Evolutionary conservation across 2,329 filamentous ascomycete genomes (phyloP).

Genomic region (Dactylellina cionopaga): DNA sequence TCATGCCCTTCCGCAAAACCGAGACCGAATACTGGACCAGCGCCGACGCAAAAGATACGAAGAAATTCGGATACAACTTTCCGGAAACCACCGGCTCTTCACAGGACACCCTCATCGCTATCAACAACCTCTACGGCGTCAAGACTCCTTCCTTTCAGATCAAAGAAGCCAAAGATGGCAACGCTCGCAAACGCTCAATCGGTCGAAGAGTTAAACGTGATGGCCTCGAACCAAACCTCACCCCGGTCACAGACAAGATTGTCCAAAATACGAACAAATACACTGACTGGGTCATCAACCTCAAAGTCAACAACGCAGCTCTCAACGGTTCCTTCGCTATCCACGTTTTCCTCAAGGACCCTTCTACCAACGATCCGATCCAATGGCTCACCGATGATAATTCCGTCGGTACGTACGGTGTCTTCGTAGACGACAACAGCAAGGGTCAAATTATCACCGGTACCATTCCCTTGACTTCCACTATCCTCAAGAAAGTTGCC

Average conservation of each 20-base stretch:
- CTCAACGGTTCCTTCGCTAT: slow-evolving; percentile 60
- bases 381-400: slow-evolving; percentile 61
- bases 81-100: slow-evolving; percentile 67
- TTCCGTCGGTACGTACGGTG: slow-evolving; percentile 61
- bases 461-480: slow-evolving; percentile 61
- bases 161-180: slow-evolving; percentile 7
- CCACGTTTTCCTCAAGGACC: slow-evolving; percentile 60
- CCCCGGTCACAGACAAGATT: slow-evolving; percentile 24
- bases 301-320: slow-evolving; percentile 59
- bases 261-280: slow-evolving; percentile 52
- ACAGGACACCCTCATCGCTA: slow-evolving; percentile 20
- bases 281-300: slow-evolving; percentile 59
- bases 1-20: slow-evolving; percentile 53
- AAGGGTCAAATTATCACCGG: slow-evolving; percentile 59
- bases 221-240: neutral
- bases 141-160: slow-evolving; percentile 9
- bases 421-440: slow-evolving; percentile 58
- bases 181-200: slow-evolving; percentile 13
- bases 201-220: too few relatives aligned
- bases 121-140: slow-evolving; percentile 18
- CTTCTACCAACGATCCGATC: slow-evolving; percentile 54
- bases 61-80: slow-evolving; percentile 78
- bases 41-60: slow-evolving; percentile 59
- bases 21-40: slow-evolving; percentile 48
- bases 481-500: slow-evolving; percentile 58